phyloP scores from a whole-genome alignment of 2,329 filamentous ascomycete genomes.

The Colletotrichum coccodes region DNA sequence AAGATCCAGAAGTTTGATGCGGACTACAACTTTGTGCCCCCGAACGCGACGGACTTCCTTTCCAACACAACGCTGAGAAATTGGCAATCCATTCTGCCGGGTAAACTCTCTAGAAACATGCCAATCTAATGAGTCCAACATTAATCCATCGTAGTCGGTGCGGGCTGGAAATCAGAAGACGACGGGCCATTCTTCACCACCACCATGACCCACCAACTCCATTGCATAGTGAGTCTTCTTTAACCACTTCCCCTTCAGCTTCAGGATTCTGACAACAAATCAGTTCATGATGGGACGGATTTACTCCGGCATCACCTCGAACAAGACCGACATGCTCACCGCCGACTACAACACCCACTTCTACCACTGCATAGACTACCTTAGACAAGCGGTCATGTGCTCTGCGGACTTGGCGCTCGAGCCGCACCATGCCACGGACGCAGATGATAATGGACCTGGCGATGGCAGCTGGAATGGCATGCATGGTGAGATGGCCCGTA shows the following conservation, averaged over 20 bases:
- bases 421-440: constrained; percentile 48
- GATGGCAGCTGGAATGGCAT: constrained; percentile 53
- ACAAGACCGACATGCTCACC: constrained; percentile 35
- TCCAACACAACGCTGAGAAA: constrained; percentile 45
- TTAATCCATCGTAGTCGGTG: constrained; percentile 44
- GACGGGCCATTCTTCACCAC: constrained; percentile 51
- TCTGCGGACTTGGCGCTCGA: constrained; percentile 48
- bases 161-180: constrained; percentile 44
- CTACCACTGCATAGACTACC: constrained; percentile 53
- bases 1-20: constrained; percentile 49
- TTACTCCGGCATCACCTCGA: constrained; percentile 39
- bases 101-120: too few relatives aligned
- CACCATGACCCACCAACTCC: constrained; percentile 52
- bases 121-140: too few relatives aligned
- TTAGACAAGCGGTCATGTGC: constrained; percentile 53
- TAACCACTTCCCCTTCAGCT: neutral
- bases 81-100: constrained; percentile 53
- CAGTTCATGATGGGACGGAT: constrained; percentile 48
- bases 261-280: neutral
- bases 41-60: constrained; percentile 50
- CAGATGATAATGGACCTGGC: constrained; percentile 47
- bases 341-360: constrained; percentile 46
- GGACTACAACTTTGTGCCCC: constrained; percentile 51
- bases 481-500: constrained; percentile 42
- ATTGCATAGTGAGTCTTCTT: constrained; percentile 46